Conservation (phyloP, 495 filamentous ascomycete genomes). For the Podospora pseudopauciseta region DNA sequence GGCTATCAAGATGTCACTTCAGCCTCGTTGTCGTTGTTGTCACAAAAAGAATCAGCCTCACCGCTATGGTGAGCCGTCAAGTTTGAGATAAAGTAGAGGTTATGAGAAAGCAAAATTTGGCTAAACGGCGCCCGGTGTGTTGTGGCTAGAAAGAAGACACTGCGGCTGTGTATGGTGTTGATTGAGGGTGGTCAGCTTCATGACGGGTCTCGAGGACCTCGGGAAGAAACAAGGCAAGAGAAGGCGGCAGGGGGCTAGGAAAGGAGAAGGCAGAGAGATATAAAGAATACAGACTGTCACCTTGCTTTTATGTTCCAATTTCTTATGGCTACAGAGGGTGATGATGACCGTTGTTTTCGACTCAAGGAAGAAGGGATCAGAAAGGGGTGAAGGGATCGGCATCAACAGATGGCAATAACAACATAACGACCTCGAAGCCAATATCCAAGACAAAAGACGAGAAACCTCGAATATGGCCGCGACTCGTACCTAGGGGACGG, state of each 20-base stretch:
- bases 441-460: too few relatives aligned
- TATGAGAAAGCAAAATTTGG: slow-evolving; percentile 11
- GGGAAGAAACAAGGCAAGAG: neutral
- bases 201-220: neutral
- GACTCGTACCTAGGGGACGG: too few relatives aligned
- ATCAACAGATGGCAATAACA: too few relatives aligned
- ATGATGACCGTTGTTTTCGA: neutral
- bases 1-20: neutral
- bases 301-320: neutral
- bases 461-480: too few relatives aligned
- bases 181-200: slow-evolving; percentile 1
- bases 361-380: neutral
- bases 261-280: neutral
- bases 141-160: slow-evolving; percentile 5
- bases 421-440: too few relatives aligned
- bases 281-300: neutral
- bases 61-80: neutral
- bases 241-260: neutral
- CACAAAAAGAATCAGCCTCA: slow-evolving; percentile 8
- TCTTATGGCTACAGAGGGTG: neutral
- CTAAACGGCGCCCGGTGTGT: slow-evolving; percentile 9
- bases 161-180: slow-evolving; percentile 19
- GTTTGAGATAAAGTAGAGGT: neutral
- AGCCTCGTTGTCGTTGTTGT: slow-evolving; percentile 1
- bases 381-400: too few relatives aligned